A percentile compares a stretch with the other conserved stretches of the same genome.
phyloP scores from a whole-genome alignment of 495 filamentous ascomycete genomes.

The Lepraria neglecta region DNA sequence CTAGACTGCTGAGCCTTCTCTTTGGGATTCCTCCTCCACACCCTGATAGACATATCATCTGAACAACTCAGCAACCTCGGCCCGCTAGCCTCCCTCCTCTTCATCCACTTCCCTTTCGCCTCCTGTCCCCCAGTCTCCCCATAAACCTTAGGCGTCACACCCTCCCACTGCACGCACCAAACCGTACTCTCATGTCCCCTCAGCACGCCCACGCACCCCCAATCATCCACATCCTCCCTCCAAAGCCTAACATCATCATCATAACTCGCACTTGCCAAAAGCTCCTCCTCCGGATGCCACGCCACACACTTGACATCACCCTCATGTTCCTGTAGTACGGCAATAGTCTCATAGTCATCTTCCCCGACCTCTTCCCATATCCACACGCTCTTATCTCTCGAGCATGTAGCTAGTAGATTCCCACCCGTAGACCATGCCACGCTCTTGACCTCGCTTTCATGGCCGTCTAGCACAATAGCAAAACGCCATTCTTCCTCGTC shows the following conservation, averaged over 20 bases:
- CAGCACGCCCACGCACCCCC: conserved; percentile 80
- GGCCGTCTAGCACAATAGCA: conserved; percentile 79
- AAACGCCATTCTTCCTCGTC: conserved; percentile 83
- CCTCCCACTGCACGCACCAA: conserved; percentile 83
- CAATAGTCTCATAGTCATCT: conserved; percentile 93
- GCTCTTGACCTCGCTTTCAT: conserved; percentile 88
- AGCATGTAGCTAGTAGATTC: conserved; percentile 79
- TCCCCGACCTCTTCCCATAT: conserved; percentile 95
- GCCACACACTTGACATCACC: conserved; percentile 90
- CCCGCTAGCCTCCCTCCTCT: conserved; percentile 42
- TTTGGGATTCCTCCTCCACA: conserved; percentile 66
- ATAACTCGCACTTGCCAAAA: conserved; percentile 81
- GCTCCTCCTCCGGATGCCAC: conserved; percentile 79
- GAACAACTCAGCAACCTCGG: conserved; percentile 70
- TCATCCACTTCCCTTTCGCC: conserved; percentile 37
- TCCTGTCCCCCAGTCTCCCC: conserved; percentile 14
- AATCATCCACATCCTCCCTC: conserved; percentile 86
- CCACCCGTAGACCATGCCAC: conserved; percentile 76
- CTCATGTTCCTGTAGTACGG: conserved; percentile 87
- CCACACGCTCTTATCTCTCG: conserved; percentile 93
- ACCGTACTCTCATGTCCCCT: conserved; percentile 74
- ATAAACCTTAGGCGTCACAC: conserved; percentile 10
- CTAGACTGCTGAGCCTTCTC: conserved; percentile 47
- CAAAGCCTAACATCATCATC: conserved; percentile 87
- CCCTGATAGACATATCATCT: conserved; percentile 66